phyloP scores from a whole-genome alignment of 148 eudicot species.

The Simmondsia chinensis region DNA sequence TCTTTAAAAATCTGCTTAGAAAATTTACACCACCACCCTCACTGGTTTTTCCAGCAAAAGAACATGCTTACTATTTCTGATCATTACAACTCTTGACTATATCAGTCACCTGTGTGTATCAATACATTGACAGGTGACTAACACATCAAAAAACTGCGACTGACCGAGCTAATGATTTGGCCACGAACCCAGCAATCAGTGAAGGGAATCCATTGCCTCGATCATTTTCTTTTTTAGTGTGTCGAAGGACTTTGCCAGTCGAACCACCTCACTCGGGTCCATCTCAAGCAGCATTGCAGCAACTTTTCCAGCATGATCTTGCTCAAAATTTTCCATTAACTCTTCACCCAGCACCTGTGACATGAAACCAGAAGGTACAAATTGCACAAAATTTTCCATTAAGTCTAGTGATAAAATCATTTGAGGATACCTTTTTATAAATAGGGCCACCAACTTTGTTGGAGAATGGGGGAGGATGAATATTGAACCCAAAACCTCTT shows the following conservation, averaged over 20 bases:
- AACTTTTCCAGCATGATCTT: background rate
- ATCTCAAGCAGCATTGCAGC: background rate
- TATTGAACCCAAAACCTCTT: too few species aligned
- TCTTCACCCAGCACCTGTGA: background rate
- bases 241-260: background rate
- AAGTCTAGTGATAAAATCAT: background rate
- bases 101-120: too few species aligned
- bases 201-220: background rate
- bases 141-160: too few species aligned
- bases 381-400: background rate
- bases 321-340: background rate
- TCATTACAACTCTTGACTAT: too few species aligned
- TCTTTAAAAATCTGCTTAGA: too few species aligned
- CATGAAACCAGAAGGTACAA: background rate
- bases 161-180: too few species aligned
- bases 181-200: too few species aligned
- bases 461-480: too few species aligned
- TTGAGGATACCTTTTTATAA: background rate
- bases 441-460: background rate
- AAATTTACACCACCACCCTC: too few species aligned
- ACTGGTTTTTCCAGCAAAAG: too few species aligned
- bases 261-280: background rate
- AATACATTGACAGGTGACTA: too few species aligned
- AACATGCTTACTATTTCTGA: too few species aligned
- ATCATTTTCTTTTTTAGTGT: background rate